These are phyloP conservation scores for Myriosclerotinia scirpicola DNA, from an alignment of 2,329 filamentous ascomycete genomes.

Conservation along the genomic window DNA sequence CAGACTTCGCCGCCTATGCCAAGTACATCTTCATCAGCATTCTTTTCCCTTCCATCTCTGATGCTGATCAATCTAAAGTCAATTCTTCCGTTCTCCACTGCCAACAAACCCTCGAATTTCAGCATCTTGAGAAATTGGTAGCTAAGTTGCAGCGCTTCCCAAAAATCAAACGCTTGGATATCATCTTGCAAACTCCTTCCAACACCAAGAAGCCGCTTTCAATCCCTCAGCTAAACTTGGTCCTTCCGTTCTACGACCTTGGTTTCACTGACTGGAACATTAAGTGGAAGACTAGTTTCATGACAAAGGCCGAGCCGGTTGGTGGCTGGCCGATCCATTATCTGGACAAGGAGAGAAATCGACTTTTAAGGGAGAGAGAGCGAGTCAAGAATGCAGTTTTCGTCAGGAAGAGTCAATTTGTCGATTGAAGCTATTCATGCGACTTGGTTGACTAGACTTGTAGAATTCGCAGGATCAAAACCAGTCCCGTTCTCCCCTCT, in stretches of 20 bases:
- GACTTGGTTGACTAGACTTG: not conserved
- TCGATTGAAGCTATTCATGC: slow-evolving; percentile 1
- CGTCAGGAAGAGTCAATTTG: slow-evolving; percentile 12
- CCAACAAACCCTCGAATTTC: slow-evolving; percentile 1
- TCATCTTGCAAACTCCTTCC: slow-evolving; percentile 14
- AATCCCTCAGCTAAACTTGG: slow-evolving; percentile 27
- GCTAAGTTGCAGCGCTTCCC: slow-evolving; percentile 10
- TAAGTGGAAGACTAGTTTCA: slow-evolving; percentile 28
- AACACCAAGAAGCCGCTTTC: slow-evolving; percentile 23
- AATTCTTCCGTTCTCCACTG: not conserved
- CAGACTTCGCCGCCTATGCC: slow-evolving; percentile 23
- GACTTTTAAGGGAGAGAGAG: slow-evolving; percentile 18
- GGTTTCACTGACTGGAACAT: slow-evolving; percentile 32
- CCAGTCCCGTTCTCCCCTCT: too few species aligned
- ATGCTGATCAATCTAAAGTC: not conserved
- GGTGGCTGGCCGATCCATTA: slow-evolving; percentile 20
- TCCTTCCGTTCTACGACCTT: slow-evolving; percentile 37
- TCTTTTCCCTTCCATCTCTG: slow-evolving; percentile 22
- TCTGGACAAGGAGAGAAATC: slow-evolving; percentile 21
- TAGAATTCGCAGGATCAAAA: not conserved
- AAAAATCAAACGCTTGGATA: slow-evolving; percentile 1
- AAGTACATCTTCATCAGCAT: slow-evolving; percentile 29
- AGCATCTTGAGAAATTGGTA: slow-evolving; percentile 20
- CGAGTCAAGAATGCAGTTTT: slow-evolving; percentile 14
- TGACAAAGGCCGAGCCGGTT: slow-evolving; percentile 25